A percentile compares a stretch with the other conserved stretches of the same genome.
Conservation (phyloP, 2,329 filamentous ascomycete genomes). For the Calonectria leucothoes region DNA sequence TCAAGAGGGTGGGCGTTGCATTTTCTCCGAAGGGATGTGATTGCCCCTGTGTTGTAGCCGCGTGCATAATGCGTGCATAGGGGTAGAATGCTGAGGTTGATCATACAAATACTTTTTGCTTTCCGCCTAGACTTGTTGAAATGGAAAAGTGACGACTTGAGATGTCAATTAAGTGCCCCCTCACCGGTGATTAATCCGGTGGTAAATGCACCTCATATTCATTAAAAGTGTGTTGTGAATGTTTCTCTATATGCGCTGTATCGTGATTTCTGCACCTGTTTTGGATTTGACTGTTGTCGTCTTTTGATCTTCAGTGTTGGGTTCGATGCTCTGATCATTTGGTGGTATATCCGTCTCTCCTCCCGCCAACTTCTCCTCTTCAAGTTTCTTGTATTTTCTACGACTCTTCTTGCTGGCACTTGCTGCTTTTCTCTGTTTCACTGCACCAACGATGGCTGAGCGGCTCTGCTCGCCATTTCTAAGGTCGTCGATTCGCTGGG, state of each 20-base stretch:
- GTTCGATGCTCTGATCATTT: neutral
- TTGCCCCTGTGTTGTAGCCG: constrained; percentile 63
- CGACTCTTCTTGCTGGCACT: constrained; percentile 85
- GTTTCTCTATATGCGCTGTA: constrained; percentile 18
- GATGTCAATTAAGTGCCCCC: constrained; percentile 3
- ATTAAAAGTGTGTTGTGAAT: neutral
- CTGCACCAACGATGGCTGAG: constrained; percentile 70
- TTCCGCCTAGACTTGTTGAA: constrained; percentile 49
- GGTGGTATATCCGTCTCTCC: neutral
- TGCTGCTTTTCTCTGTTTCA: constrained; percentile 76
- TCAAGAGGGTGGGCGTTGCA: constrained; percentile 63
- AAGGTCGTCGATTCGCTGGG: constrained; percentile 78
- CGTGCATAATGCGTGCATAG: constrained; percentile 61
- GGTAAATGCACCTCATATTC: neutral
- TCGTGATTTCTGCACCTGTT: neutral
- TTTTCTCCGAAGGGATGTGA: constrained; percentile 60
- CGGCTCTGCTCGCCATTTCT: constrained; percentile 78
- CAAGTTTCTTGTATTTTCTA: constrained; percentile 79
- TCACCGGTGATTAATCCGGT: neutral
- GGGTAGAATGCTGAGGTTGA: constrained; percentile 66
- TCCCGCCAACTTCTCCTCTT: constrained; percentile 56
- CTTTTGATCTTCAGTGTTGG: neutral
- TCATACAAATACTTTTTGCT: constrained; percentile 66
- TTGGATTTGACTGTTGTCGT: neutral
- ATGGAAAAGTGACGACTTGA: constrained; percentile 43